phyloP scores from a whole-genome alignment of 2,329 filamentous ascomycete species.

The Penicillium sp. region DNA sequence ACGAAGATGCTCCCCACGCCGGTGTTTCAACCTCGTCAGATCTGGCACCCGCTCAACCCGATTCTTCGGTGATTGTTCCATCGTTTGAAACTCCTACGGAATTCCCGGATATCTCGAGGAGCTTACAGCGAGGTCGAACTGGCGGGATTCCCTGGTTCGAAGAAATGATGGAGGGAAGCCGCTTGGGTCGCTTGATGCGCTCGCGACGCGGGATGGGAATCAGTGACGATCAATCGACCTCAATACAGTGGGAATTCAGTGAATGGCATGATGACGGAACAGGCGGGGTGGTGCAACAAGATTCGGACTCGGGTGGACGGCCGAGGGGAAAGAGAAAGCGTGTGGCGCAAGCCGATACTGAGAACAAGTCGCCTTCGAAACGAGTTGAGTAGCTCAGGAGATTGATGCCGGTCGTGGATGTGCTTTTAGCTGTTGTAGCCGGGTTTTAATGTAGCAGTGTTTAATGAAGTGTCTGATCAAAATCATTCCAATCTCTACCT shows the following conservation, averaged over 20 bases:
- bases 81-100: conserved; percentile 18
- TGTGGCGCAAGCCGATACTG: conserved; percentile 13
- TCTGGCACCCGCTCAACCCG: conserved; percentile 12
- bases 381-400: conserved; percentile 16
- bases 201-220: conserved; percentile 58
- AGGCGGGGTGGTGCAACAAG: conserved; percentile 20
- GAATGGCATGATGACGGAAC: conserved; percentile 63
- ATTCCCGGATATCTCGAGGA: conserved; percentile 32
- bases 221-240: conserved; percentile 64
- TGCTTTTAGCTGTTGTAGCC: background rate
- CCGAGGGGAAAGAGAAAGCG: conserved; percentile 38
- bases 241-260: conserved; percentile 79
- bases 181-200: conserved; percentile 67
- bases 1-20: conserved; percentile 30
- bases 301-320: conserved; percentile 19
- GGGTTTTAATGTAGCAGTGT: background rate
- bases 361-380: conserved; percentile 14
- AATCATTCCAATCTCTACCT: background rate
- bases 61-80: conserved; percentile 23
- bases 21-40: conserved; percentile 6
- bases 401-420: background rate
- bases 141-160: conserved; percentile 84
- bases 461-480: background rate
- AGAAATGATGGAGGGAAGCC: conserved; percentile 73
- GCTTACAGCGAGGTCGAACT: conserved; percentile 38